phyloP scores from a whole-genome alignment of 2,329 filamentous ascomycete species.

The Diaporthe eres region DNA sequence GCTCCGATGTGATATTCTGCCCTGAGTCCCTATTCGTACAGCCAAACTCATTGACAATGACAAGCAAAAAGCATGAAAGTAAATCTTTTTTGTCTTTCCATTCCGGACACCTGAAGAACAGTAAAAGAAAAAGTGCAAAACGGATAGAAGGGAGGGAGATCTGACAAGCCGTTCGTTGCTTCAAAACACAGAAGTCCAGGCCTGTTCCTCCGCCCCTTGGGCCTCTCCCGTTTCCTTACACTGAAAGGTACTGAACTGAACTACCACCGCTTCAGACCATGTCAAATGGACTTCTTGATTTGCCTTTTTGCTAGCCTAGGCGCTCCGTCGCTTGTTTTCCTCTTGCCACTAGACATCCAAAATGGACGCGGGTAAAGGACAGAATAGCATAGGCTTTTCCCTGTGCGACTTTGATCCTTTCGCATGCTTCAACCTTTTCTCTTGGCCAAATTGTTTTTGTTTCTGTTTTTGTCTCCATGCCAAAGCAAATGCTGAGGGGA shows the following conservation, averaged over 20 bases:
- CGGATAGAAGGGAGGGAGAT: constrained; percentile 10
- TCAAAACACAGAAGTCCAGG: background rate
- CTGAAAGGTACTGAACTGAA: background rate
- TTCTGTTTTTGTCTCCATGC: background rate
- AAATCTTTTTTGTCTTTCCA: constrained; percentile 41
- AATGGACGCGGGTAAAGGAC: background rate
- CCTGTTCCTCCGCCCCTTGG: background rate
- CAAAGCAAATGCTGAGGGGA: constrained; percentile 10
- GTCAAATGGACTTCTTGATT: constrained; percentile 15
- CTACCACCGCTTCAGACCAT: background rate
- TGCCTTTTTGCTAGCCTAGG: background rate
- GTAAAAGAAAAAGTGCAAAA: background rate
- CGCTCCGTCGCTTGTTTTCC: background rate
- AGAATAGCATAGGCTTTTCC: background rate
- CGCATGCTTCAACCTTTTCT: background rate
- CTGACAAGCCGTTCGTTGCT: constrained; percentile 15
- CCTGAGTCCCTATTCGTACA: constrained; percentile 22
- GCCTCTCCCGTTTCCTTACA: constrained; percentile 11
- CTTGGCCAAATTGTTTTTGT: background rate
- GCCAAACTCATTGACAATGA: constrained; percentile 16
- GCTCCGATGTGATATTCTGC: constrained; percentile 14
- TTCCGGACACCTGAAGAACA: constrained; percentile 37
- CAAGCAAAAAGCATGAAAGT: constrained; percentile 32
- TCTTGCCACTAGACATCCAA: constrained; percentile 24
- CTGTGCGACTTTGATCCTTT: constrained; percentile 4